These are phyloP conservation scores for Wallacemonas rigidus DNA, from an alignment of 208 protist species.

Conservation along the genomic window DNA sequence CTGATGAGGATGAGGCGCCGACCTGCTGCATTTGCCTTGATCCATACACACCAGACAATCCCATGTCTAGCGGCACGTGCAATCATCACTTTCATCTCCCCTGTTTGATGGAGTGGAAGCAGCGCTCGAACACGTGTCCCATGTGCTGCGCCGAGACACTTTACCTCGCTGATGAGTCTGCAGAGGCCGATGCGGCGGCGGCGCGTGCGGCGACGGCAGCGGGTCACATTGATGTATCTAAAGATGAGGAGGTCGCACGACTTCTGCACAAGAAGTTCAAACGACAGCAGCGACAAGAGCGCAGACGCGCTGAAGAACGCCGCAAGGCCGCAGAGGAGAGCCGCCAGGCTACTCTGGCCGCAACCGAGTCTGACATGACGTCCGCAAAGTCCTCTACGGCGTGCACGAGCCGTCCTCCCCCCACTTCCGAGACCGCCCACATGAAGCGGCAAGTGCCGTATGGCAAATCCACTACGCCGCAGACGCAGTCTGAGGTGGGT, in stretches of 20 bases:
- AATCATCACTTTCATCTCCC: conserved; percentile 73
- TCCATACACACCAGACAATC: conserved; percentile 63
- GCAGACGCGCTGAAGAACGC: neutral
- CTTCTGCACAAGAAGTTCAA: conserved; percentile 38
- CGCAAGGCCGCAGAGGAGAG: conserved; percentile 3
- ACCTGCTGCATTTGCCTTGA: conserved; percentile 80
- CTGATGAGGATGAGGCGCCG: conserved; percentile 37
- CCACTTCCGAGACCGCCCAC: neutral
- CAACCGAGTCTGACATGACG: neutral
- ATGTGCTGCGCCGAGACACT: conserved; percentile 70
- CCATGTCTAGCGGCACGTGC: conserved; percentile 54
- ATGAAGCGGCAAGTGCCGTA: neutral
- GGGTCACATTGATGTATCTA: conserved; percentile 16
- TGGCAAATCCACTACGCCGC: too few relatives aligned
- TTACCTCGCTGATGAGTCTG: conserved; percentile 34
- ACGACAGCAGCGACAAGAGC: conserved; percentile 20
- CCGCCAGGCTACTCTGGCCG: neutral
- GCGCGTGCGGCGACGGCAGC: conserved; percentile 17
- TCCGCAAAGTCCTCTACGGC: neutral
- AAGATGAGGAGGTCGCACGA: conserved; percentile 34
- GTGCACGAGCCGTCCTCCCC: neutral
- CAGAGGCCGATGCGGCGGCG: conserved; percentile 16
- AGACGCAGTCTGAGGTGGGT: neutral
- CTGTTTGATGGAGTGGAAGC: conserved; percentile 78
- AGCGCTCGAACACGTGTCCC: conserved; percentile 75